Conservation (phyloP, 1,284 basidiomycete genomes). For the Cutaneotrichosporon sp. region DNA sequence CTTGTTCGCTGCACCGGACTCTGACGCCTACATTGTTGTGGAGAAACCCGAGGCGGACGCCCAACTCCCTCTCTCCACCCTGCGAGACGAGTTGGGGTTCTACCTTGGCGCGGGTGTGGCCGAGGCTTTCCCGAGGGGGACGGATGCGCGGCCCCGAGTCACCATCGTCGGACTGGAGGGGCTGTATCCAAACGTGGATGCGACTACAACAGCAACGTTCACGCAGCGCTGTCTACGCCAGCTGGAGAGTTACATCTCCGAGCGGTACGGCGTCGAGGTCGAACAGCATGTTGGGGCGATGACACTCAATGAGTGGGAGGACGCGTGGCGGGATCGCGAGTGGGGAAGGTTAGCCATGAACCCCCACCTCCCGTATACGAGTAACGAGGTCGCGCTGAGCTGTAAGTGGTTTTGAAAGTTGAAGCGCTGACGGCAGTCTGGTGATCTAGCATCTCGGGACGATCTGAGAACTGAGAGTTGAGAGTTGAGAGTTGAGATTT, state of each 20-base stretch:
- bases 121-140: not conserved
- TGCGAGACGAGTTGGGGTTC: not conserved
- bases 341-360: not conserved
- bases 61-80: not conserved
- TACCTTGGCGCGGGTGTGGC: not conserved
- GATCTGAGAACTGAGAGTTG: not conserved
- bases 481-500: too few species aligned
- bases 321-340: not conserved
- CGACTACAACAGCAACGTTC: not conserved
- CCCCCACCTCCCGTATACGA: not conserved
- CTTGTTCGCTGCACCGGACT: not conserved
- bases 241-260: not conserved
- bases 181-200: not conserved
- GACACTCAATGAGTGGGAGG: not conserved
- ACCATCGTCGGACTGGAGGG: not conserved
- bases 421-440: not conserved
- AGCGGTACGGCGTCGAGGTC: not conserved
- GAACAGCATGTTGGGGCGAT: not conserved
- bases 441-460: not conserved
- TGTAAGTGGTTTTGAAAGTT: not conserved
- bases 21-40: not conserved
- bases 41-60: not conserved
- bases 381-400: not conserved
- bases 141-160: not conserved
- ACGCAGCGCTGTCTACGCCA: not conserved